Evolutionary conservation across 495 filamentous ascomycete genomes (phyloP).

Genomic region (Trichodelitschia bisporula): DNA sequence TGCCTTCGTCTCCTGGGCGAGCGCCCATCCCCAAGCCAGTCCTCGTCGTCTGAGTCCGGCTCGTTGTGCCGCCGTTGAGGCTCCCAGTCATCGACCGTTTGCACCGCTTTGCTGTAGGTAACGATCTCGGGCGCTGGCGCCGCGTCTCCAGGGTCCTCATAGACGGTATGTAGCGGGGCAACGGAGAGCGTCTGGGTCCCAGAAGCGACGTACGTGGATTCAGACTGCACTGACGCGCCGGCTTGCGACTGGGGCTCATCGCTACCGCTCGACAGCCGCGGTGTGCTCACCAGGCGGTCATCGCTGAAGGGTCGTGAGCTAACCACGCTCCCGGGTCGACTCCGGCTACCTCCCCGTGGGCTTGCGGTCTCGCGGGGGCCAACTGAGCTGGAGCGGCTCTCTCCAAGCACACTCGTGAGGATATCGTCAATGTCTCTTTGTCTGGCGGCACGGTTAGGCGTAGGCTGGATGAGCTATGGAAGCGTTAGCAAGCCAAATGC

Average conservation of each 20-base stretch:
- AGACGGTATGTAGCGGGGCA: slow-evolving; percentile 41
- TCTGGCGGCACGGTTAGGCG: slow-evolving; percentile 40
- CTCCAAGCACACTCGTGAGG: slow-evolving; percentile 54
- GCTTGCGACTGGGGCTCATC: too few species aligned
- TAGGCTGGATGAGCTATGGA: slow-evolving; percentile 36
- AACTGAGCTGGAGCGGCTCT: slow-evolving; percentile 46
- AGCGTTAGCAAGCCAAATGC: slow-evolving; percentile 18
- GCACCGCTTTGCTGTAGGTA: slow-evolving; percentile 88
- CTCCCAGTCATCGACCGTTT: slow-evolving; percentile 35
- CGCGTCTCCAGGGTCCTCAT: slow-evolving; percentile 35
- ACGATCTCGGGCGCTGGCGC: slow-evolving; percentile 50
- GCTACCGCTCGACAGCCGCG: slow-evolving; percentile 8
- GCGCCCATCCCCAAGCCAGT: slow-evolving; percentile 17
- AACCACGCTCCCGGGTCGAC: slow-evolving; percentile 63
- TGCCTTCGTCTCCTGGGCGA: slow-evolving; percentile 34
- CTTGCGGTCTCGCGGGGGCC: slow-evolving; percentile 28
- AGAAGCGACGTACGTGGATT: too few species aligned
- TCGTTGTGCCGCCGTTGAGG: slow-evolving; percentile 15
- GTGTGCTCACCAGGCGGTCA: slow-evolving; percentile 20
- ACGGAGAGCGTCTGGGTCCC: slow-evolving; percentile 43
- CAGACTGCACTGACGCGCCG: too few species aligned
- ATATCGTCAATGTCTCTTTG: slow-evolving; percentile 62
- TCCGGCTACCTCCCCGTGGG: slow-evolving; percentile 34
- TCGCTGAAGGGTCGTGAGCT: slow-evolving; percentile 50
- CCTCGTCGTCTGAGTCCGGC: slow-evolving; percentile 42